Evolutionary conservation across 495 filamentous ascomycete species (phyloP).

Genomic region (Apodospora peruviana): DNA sequence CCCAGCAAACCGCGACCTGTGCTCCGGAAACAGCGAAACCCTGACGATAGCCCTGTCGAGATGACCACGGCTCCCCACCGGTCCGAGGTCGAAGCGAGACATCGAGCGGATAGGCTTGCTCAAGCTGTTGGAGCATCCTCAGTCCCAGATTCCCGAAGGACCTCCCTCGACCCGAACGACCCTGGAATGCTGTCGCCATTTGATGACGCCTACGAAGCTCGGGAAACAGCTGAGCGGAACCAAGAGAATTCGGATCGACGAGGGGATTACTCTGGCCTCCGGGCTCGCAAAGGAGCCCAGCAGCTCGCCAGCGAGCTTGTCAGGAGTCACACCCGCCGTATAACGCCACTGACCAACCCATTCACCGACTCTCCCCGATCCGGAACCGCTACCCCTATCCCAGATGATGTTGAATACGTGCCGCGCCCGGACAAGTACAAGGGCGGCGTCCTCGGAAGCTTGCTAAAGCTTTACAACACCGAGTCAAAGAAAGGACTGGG

Average conservation of each 20-base stretch:
- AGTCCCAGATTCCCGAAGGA: conserved; percentile 24
- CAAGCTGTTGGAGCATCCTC: conserved; percentile 28
- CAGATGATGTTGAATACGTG: conserved; percentile 56
- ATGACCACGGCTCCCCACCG: conserved; percentile 4
- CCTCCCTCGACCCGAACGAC: conserved; percentile 18
- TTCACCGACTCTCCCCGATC: conserved; percentile 6
- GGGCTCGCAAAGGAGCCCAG: conserved; percentile 13
- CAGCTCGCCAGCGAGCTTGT: conserved; percentile 21
- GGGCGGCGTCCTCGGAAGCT: conserved; percentile 67
- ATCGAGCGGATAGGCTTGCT: conserved; percentile 30
- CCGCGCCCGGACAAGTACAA: conserved; percentile 65
- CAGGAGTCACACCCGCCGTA: conserved; percentile 15
- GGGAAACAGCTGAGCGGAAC: no score
- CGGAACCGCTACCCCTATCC: conserved; percentile 25
- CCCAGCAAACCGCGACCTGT: conserved; percentile 23
- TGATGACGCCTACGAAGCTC: no score
- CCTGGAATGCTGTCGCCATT: not conserved
- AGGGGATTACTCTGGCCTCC: conserved; percentile 3
- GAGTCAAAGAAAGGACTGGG: conserved; percentile 11
- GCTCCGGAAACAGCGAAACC: conserved; percentile 17
- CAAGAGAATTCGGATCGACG: no score
- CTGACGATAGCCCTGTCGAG: conserved; percentile 4
- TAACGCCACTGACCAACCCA: conserved; percentile 13
- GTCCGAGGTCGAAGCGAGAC: conserved; percentile 26
- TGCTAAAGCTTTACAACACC: conserved; percentile 69